Evolutionary conservation across 441 rosid genomes (phyloP).

Genomic region (Biscutella laevigata): DNA sequence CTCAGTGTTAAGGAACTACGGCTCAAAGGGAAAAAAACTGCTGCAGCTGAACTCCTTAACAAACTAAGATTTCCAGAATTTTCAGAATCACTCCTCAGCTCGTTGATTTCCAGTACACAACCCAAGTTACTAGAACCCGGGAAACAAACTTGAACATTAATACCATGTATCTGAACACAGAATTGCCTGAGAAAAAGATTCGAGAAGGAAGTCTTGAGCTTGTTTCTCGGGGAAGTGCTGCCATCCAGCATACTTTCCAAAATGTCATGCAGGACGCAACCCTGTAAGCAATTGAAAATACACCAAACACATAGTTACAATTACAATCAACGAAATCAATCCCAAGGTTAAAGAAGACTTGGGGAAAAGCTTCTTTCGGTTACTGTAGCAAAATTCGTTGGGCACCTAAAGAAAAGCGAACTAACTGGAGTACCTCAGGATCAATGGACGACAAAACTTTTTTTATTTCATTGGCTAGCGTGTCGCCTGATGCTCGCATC

Average conservation of each 20-base stretch:
- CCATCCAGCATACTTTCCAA: conserved; percentile 43
- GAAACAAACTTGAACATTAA: conserved; percentile 42
- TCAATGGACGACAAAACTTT: conserved; percentile 53
- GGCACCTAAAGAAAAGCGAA: neutral
- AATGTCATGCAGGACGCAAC: conserved; percentile 55
- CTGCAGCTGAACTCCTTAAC: conserved; percentile 43
- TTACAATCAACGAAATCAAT: neutral
- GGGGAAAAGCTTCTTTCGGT: neutral
- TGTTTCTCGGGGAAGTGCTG: conserved; percentile 28
- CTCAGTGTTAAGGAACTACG: conserved; percentile 41
- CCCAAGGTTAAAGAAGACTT: neutral
- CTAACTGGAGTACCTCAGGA: conserved; percentile 53
- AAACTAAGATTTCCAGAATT: conserved; percentile 43
- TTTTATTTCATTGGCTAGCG: conserved; percentile 34
- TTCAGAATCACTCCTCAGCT: conserved; percentile 51
- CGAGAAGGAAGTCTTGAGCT: conserved; percentile 42
- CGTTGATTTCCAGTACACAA: conserved; percentile 43
- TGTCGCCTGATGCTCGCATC: conserved; percentile 23
- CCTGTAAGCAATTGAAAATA: conserved; percentile 33
- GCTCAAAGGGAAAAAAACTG: conserved; percentile 41
- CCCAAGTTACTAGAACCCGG: conserved; percentile 38
- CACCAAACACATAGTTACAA: neutral
- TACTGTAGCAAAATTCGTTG: neutral
- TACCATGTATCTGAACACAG: conserved; percentile 36
- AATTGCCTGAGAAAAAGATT: conserved; percentile 62